Evolutionary conservation across 2,329 filamentous ascomycete genomes (phyloP).

Genomic region (Botrytis elliptica): DNA sequence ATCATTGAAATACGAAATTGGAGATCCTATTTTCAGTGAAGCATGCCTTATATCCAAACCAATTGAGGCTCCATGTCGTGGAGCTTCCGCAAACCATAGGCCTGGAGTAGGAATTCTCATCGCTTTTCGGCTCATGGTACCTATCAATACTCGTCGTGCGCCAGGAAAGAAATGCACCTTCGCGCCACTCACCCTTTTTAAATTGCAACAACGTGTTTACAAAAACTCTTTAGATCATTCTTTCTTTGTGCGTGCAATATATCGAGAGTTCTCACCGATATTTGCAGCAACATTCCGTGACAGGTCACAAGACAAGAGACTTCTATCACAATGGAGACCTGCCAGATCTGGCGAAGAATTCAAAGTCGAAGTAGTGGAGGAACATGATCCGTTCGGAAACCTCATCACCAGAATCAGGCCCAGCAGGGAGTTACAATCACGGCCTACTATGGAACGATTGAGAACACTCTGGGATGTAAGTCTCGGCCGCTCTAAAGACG

Average conservation of each 20-base stretch:
- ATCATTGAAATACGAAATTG: slow-evolving; percentile 44
- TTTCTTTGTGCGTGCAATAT: slow-evolving; percentile 58
- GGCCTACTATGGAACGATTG: slow-evolving; percentile 10
- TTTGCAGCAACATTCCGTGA: slow-evolving; percentile 30
- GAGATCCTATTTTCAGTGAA: slow-evolving; percentile 47
- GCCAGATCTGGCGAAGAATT: not conserved
- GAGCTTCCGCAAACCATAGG: slow-evolving; percentile 29
- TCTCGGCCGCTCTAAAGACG: not conserved
- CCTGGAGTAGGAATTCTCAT: slow-evolving; percentile 45
- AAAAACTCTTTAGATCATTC: slow-evolving; percentile 54
- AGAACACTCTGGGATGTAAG: slow-evolving; percentile 11
- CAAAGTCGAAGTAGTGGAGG: slow-evolving; percentile 13
- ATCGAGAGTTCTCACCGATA: slow-evolving; percentile 58
- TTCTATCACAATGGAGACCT: slow-evolving; percentile 7
- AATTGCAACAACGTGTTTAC: slow-evolving; percentile 62
- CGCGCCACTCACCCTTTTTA: slow-evolving; percentile 63
- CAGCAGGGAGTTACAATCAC: not conserved
- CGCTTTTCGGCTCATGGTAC: slow-evolving; percentile 60
- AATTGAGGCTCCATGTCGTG: slow-evolving; percentile 45
- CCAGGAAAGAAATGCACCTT: slow-evolving; percentile 55
- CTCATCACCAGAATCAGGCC: slow-evolving; percentile 6
- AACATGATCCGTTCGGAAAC: slow-evolving; percentile 18
- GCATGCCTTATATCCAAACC: slow-evolving; percentile 46
- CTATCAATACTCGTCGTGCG: slow-evolving; percentile 56
- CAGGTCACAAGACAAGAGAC: not conserved